These are phyloP conservation scores for Phytophthora pisi DNA, from an alignment of 352 stramenopile genomes.

Conservation along the genomic window DNA sequence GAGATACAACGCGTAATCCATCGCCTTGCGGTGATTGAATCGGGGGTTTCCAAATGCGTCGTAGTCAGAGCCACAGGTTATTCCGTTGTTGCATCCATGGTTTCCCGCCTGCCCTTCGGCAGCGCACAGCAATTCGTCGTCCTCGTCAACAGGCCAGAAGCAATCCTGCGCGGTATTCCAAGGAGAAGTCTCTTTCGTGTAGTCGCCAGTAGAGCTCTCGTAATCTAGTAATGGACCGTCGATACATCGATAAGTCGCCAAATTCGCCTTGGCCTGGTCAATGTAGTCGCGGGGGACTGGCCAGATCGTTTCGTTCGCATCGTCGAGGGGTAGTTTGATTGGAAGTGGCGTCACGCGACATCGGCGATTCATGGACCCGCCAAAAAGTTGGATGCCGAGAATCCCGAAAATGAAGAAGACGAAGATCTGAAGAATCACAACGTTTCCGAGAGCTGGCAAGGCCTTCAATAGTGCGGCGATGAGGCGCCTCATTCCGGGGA, in stretches of 20 bases:
- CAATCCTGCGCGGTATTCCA: conserved; percentile 79
- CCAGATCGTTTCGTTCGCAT: conserved; percentile 46
- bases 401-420: conserved; percentile 93
- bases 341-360: conserved; percentile 84
- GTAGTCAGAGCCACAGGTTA: conserved; percentile 72
- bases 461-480: conserved; percentile 88
- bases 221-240: conserved; percentile 51
- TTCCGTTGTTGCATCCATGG: conserved; percentile 45
- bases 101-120: conserved; percentile 47
- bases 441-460: conserved; percentile 85
- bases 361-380: conserved; percentile 76
- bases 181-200: conserved; percentile 71
- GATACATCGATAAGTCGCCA: conserved; percentile 45
- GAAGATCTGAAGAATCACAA: conserved; percentile 91
- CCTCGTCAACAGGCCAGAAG: conserved; percentile 92
- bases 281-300: conserved; percentile 61
- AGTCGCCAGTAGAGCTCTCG: conserved; percentile 44
- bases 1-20: conserved; percentile 62
- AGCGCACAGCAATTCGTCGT: conserved; percentile 80
- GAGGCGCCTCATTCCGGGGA: conserved; percentile 79
- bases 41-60: conserved; percentile 72
- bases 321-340: conserved; percentile 53
- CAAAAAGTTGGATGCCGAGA: conserved; percentile 89
- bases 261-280: conserved; percentile 41
- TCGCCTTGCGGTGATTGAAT: conserved; percentile 56